Conservation (phyloP, 768 basidiomycete genomes). For the Lentinula sp. region DNA sequence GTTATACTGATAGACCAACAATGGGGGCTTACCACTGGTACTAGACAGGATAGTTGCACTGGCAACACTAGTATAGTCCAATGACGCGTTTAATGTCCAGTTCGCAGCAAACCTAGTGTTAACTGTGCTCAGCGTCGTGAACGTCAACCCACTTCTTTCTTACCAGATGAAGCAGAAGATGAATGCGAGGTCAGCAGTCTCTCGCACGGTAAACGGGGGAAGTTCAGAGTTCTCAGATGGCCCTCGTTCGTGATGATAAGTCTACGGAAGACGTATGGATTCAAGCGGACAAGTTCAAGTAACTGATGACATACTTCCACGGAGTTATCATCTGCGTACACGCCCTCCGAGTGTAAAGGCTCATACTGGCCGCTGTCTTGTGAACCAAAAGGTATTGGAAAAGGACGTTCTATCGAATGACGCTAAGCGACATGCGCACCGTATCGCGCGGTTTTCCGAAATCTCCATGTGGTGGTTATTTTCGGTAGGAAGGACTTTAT, state of each 20-base stretch:
- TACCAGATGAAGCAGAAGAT: constrained; percentile 82
- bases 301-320: neutral
- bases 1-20: neutral
- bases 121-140: neutral
- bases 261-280: too few species aligned
- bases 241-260: constrained; percentile 1
- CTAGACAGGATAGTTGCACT: constrained; percentile 86
- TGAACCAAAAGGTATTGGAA: neutral
- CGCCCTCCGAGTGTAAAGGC: constrained; percentile 17
- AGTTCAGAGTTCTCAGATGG: constrained; percentile 8
- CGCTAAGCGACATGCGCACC: neutral
- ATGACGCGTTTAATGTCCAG: constrained; percentile 80
- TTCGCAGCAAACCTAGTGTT: constrained; percentile 71
- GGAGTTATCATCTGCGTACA: neutral
- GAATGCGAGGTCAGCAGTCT: constrained; percentile 77
- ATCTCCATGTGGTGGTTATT: neutral
- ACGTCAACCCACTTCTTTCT: neutral
- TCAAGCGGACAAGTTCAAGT: too few species aligned
- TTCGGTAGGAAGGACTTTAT: neutral
- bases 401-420: neutral
- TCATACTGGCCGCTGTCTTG: constrained; percentile 18
- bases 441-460: neutral
- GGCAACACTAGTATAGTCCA: constrained; percentile 89
- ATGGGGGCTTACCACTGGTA: constrained; percentile 66
- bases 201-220: constrained; percentile 45